These are phyloP conservation scores for Annulohypoxylon maeteangense DNA, from an alignment of 495 filamentous ascomycete genomes.

Conservation along the genomic window DNA sequence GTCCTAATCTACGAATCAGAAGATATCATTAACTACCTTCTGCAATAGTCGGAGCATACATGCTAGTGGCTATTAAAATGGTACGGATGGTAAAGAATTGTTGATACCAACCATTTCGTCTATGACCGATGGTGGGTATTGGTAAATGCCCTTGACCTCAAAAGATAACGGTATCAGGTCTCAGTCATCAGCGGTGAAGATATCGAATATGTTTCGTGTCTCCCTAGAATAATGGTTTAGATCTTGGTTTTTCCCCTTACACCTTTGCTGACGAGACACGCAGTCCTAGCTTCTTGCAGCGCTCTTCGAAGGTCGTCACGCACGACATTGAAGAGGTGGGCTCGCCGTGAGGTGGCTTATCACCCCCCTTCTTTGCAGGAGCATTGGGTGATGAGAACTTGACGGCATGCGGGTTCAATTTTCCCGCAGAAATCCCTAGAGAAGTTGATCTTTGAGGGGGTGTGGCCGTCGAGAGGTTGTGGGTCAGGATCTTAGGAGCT, in stretches of 20 bases:
- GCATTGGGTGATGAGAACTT: neutral
- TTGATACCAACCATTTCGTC: neutral
- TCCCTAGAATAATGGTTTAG: neutral
- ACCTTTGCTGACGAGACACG: conserved; percentile 12
- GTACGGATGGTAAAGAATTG: neutral
- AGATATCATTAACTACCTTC: neutral
- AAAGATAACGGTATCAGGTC: neutral
- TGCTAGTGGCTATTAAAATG: neutral
- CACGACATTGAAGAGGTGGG: neutral
- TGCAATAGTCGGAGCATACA: neutral
- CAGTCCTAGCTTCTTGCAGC: conserved; percentile 26
- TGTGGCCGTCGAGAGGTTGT: neutral
- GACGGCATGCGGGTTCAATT: neutral
- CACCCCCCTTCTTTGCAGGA: neutral
- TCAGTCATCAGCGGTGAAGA: neutral
- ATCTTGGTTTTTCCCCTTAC: neutral
- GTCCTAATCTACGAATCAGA: neutral
- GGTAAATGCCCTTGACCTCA: neutral
- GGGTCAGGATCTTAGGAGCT: neutral
- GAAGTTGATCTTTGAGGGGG: neutral
- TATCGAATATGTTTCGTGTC: neutral
- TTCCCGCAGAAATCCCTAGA: neutral
- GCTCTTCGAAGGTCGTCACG: conserved; percentile 8
- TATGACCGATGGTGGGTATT: neutral
- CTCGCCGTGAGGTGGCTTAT: neutral